Evolutionary conservation across 495 filamentous ascomycete species (phyloP).

Genomic region (Cryomyces minteri): DNA sequence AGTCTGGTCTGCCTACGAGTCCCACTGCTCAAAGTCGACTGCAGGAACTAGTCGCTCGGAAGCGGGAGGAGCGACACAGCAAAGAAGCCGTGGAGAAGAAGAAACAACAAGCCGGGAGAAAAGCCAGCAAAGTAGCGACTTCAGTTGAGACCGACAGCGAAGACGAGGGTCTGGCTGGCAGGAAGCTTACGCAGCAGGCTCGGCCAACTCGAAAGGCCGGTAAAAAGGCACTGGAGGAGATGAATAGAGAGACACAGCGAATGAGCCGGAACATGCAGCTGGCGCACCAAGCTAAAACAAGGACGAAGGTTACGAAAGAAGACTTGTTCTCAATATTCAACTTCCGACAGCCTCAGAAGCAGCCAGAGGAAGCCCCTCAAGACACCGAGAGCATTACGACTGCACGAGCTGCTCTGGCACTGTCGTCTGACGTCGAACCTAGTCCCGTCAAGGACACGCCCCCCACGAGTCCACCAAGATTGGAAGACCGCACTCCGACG

Average conservation of each 20-base stretch:
- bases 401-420: constrained; percentile 6
- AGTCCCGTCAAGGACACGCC: constrained; percentile 26
- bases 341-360: constrained; percentile 28
- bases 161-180: constrained; percentile 32
- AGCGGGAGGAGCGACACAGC: constrained; percentile 8
- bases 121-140: background rate
- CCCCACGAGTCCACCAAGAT: constrained; percentile 16
- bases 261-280: constrained; percentile 80
- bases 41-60: constrained; percentile 9
- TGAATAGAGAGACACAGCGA: constrained; percentile 81
- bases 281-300: constrained; percentile 73
- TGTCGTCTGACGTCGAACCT: constrained; percentile 28
- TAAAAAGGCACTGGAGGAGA: constrained; percentile 93
- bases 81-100: constrained; percentile 4
- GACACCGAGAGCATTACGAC: background rate
- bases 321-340: constrained; percentile 75
- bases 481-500: background rate
- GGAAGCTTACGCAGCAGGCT: constrained; percentile 41
- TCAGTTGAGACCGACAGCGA: constrained; percentile 21
- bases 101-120: background rate
- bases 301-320: constrained; percentile 78
- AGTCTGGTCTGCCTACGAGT: background rate
- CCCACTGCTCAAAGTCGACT: background rate
- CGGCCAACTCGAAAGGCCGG: constrained; percentile 71
- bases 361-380: constrained; percentile 4